These are phyloP conservation scores for Neurospora sp. DNA, from an alignment of 495 filamentous ascomycete genomes.

Conservation along the genomic window DNA sequence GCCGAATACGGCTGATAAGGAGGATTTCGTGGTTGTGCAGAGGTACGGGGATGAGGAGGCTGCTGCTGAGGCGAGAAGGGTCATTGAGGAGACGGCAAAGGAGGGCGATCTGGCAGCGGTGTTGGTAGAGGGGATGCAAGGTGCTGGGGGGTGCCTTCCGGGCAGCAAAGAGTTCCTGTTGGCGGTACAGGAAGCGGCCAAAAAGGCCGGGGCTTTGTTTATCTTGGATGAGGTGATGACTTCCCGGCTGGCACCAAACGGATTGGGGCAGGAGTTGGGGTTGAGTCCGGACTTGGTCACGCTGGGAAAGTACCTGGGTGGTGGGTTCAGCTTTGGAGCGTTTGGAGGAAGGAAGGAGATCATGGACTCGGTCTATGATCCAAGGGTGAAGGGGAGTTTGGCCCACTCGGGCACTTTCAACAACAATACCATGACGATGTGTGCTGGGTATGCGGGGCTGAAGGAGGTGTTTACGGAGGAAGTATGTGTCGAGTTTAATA, in stretches of 20 bases:
- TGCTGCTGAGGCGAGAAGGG: constrained; percentile 15
- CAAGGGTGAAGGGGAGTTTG: constrained; percentile 19
- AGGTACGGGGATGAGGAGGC: constrained; percentile 39
- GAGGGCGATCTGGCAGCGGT: constrained; percentile 38
- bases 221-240: constrained; percentile 61
- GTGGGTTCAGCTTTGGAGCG: constrained; percentile 52
- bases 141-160: constrained; percentile 40
- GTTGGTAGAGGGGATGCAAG: constrained; percentile 51
- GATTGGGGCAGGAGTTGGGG: constrained; percentile 31
- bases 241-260: constrained; percentile 39
- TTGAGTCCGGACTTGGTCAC: constrained; percentile 50
- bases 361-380: constrained; percentile 45
- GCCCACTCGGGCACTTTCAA: constrained; percentile 59
- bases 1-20: constrained; percentile 21
- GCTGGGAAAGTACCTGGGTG: constrained; percentile 54
- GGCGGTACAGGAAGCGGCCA: constrained; percentile 19
- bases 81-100: constrained; percentile 16
- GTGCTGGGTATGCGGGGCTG: constrained; percentile 39
- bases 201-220: constrained; percentile 37
- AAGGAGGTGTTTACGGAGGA: constrained; percentile 32
- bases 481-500: constrained; percentile 27
- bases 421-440: constrained; percentile 54
- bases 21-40: constrained; percentile 39
- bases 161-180: constrained; percentile 35
- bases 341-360: constrained; percentile 49